Percentiles rank a stretch among this genome's conserved stretches.
Evolutionary conservation across 306 rosid species (phyloP).

Genomic region (Vigna nakashimae): DNA sequence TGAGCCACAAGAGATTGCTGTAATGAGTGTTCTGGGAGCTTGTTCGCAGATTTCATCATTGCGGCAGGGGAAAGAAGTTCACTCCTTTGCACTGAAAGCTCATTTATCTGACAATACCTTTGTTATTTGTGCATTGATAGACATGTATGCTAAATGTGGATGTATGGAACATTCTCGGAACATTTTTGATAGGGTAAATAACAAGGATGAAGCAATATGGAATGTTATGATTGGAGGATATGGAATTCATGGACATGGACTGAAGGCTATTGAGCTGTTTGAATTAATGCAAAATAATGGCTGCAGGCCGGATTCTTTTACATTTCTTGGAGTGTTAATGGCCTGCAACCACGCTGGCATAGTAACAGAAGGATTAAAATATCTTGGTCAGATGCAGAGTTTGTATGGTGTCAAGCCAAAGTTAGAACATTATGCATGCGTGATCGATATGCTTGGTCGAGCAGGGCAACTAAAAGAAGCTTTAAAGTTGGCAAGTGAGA

Average conservation of each 20-base stretch:
- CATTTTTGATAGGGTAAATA: conserved; percentile 56
- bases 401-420: conserved; percentile 63
- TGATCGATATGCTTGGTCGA: conserved; percentile 81
- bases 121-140: conserved; percentile 75
- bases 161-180: conserved; percentile 66
- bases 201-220: conserved; percentile 72
- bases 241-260: conserved; percentile 83
- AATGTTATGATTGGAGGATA: conserved; percentile 79
- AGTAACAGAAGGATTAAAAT: conserved; percentile 65
- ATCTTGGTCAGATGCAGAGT: conserved; percentile 66
- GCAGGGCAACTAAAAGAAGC: conserved; percentile 75
- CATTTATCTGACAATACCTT: conserved; percentile 55
- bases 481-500: conserved; percentile 58
- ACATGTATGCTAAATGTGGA: conserved; percentile 91
- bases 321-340: conserved; percentile 75
- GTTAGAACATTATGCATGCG: conserved; percentile 84
- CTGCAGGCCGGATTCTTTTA: conserved; percentile 67
- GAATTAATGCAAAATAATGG: conserved; percentile 63
- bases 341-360: conserved; percentile 88
- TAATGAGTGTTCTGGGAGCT: conserved; percentile 65
- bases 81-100: conserved; percentile 67
- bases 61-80: conserved; percentile 77
- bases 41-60: conserved; percentile 72
- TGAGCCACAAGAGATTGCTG: conserved; percentile 57
- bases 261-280: conserved; percentile 69